Evolutionary conservation across 2,329 filamentous ascomycete genomes (phyloP).

Genomic region (Incumbomyces lentus): DNA sequence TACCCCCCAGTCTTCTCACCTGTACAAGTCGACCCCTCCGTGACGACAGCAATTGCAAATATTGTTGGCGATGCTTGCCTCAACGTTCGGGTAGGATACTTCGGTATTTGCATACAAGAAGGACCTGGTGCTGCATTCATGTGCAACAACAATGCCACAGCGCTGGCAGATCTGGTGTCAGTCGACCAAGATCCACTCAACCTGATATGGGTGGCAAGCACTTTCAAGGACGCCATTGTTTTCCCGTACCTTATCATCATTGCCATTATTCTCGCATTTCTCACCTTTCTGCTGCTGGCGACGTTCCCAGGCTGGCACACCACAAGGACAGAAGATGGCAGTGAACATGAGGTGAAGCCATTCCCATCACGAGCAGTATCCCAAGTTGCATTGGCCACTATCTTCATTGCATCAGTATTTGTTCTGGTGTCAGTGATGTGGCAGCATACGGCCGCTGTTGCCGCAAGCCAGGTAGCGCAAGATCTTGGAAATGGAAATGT

Average conservation of each 20-base stretch:
- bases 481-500: slow-evolving; percentile 86
- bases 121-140: slow-evolving; percentile 85
- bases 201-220: slow-evolving; percentile 89
- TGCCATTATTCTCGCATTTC: slow-evolving; percentile 91
- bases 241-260: slow-evolving; percentile 98
- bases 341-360: slow-evolving; percentile 81
- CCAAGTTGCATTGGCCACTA: slow-evolving; percentile 84
- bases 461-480: slow-evolving; percentile 84
- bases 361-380: slow-evolving; percentile 89
- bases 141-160: slow-evolving; percentile 94
- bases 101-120: slow-evolving; percentile 90
- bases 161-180: slow-evolving; percentile 76
- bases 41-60: slow-evolving; percentile 74
- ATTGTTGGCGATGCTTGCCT: slow-evolving; percentile 77
- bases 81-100: slow-evolving; percentile 91
- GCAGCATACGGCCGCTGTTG: slow-evolving; percentile 86
- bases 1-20: slow-evolving; percentile 76
- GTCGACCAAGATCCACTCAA: slow-evolving; percentile 94
- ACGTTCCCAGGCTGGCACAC: slow-evolving; percentile 98
- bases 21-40: slow-evolving; percentile 81
- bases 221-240: slow-evolving; percentile 97
- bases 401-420: slow-evolving; percentile 62
- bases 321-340: slow-evolving; percentile 68
- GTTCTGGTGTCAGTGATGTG: slow-evolving; percentile 52
- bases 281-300: slow-evolving; percentile 87